A percentile compares a stretch with the other conserved stretches of the same genome.
Conservation (phyloP, 495 filamentous ascomycete species). For the Penicillium flavigenum region DNA sequence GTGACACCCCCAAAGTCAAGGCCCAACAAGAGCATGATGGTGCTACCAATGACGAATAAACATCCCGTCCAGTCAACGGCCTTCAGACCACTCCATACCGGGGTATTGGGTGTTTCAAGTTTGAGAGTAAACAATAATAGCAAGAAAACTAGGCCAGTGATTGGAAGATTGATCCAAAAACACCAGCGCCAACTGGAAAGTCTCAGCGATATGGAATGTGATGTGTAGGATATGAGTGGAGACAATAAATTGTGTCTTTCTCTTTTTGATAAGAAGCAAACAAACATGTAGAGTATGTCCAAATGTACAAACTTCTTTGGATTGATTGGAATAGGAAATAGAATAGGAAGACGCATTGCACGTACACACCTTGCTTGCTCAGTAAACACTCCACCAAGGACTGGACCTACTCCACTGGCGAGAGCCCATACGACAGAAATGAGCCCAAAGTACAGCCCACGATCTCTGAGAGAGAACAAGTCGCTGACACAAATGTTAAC, state of each 20-base stretch:
- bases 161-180: slow-evolving; percentile 63
- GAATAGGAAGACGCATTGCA: no score
- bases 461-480: slow-evolving; percentile 40
- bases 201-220: background rate
- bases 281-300: no score
- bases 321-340: no score
- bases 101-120: slow-evolving; percentile 64
- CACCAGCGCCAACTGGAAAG: slow-evolving; percentile 27
- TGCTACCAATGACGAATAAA: slow-evolving; percentile 58
- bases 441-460: slow-evolving; percentile 35
- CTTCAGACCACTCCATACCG: slow-evolving; percentile 60
- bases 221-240: background rate
- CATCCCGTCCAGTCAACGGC: slow-evolving; percentile 69
- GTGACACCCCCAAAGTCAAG: slow-evolving; percentile 64
- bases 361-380: slow-evolving; percentile 1
- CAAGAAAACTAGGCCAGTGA: slow-evolving; percentile 58
- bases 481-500: slow-evolving; percentile 32
- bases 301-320: no score
- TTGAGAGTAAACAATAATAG: slow-evolving; percentile 62
- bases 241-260: no score
- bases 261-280: no score
- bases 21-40: slow-evolving; percentile 69
- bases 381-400: slow-evolving; percentile 29
- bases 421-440: slow-evolving; percentile 36
- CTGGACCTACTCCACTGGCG: slow-evolving; percentile 25